Evolutionary conservation across 495 filamentous ascomycete species (phyloP).

Genomic region (Thozetella sp.): DNA sequence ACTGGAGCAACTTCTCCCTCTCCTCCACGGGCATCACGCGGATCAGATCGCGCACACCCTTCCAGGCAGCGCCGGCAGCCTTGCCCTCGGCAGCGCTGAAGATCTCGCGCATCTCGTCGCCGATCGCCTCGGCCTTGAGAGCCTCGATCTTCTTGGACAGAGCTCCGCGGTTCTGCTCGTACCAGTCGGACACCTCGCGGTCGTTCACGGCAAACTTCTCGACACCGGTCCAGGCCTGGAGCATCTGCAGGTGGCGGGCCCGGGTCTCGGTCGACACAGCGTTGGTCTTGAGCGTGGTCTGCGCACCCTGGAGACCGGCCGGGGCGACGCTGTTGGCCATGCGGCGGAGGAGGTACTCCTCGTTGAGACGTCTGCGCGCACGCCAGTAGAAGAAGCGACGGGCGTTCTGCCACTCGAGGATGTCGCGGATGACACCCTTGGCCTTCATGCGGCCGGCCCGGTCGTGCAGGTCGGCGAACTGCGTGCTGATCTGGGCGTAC

Average conservation of each 20-base stretch:
- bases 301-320: conserved; percentile 24
- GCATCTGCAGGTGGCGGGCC: conserved; percentile 62
- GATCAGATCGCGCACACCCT: conserved; percentile 84
- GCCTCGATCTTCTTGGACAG: conserved; percentile 78
- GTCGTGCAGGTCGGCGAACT: conserved; percentile 97
- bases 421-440: conserved; percentile 87
- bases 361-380: conserved; percentile 92
- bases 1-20: conserved; percentile 83
- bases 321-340: conserved; percentile 60
- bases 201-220: conserved; percentile 75
- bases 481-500: conserved; percentile 88
- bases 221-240: conserved; percentile 78
- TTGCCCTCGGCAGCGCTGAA: conserved; percentile 50
- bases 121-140: conserved; percentile 75
- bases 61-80: conserved; percentile 73
- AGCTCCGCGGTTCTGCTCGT: conserved; percentile 89
- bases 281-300: conserved; percentile 38
- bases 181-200: conserved; percentile 88
- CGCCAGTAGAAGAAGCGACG: conserved; percentile 99
- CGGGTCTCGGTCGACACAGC: conserved; percentile 51
- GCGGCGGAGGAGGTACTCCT: conserved; percentile 92
- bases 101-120: conserved; percentile 75
- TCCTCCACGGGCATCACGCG: conserved; percentile 85
- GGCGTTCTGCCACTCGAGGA: conserved; percentile 84
- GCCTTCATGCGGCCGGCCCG: conserved; percentile 97